phyloP scores from a whole-genome alignment of 2,329 filamentous ascomycete genomes.

The Fusarium sp. region DNA sequence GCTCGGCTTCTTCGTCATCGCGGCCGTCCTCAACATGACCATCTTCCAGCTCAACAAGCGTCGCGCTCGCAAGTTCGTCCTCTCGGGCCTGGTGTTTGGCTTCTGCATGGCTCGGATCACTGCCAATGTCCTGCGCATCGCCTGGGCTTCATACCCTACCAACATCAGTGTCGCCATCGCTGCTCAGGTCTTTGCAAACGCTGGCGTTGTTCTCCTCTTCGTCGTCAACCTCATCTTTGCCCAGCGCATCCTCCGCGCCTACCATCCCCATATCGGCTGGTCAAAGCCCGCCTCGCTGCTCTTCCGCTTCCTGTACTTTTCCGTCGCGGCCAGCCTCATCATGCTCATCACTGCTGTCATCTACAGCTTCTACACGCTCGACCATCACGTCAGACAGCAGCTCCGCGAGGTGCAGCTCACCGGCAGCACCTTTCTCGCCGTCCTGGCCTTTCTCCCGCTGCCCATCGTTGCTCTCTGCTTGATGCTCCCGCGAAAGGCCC shows the following conservation, averaged over 20 bases:
- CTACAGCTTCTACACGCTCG: conserved; percentile 74
- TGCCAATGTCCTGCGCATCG: conserved; percentile 64
- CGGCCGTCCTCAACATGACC: conserved; percentile 67
- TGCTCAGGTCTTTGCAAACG: conserved; percentile 75
- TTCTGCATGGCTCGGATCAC: conserved; percentile 67
- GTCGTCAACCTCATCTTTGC: conserved; percentile 81
- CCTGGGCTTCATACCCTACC: conserved; percentile 59
- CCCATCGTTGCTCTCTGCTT: conserved; percentile 64
- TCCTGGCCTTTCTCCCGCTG: conserved; percentile 70
- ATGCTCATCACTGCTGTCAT: conserved; percentile 74
- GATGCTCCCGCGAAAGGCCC: conserved; percentile 57
- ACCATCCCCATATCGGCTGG: conserved; percentile 79
- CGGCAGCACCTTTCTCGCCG: conserved; percentile 69
- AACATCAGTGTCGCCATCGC: conserved; percentile 63
- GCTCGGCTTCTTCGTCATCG: conserved; percentile 65
- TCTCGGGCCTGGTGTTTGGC: conserved; percentile 67
- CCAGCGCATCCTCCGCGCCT: conserved; percentile 78
- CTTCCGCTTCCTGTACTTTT: conserved; percentile 69
- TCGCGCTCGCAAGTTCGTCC: conserved; percentile 67
- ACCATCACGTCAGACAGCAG: conserved; percentile 58
- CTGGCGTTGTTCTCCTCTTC: conserved; percentile 80
- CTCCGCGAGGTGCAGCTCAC: conserved; percentile 75
- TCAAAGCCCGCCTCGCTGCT: conserved; percentile 59
- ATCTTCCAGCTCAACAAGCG: conserved; percentile 64
- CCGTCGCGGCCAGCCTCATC: conserved; percentile 69